Conservation (phyloP, 495 filamentous ascomycete genomes). For the Trichoderma orchidacearum region DNA sequence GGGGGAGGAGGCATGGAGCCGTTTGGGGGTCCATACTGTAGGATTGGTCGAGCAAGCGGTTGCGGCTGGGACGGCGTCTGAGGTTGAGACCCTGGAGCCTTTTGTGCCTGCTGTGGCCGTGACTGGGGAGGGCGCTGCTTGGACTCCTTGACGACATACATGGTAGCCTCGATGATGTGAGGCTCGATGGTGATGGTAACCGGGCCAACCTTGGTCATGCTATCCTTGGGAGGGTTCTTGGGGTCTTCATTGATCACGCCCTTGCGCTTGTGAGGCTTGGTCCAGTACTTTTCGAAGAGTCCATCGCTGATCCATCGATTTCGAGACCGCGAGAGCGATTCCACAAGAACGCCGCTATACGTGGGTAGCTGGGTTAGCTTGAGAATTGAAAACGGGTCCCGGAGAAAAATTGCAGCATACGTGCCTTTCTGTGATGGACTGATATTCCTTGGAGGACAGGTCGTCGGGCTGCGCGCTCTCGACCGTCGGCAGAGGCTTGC, state of each 20-base stretch:
- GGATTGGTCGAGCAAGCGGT: slow-evolving; percentile 35
- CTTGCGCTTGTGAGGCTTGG: slow-evolving; percentile 74
- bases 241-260: slow-evolving; percentile 52
- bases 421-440: slow-evolving; percentile 69
- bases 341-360: slow-evolving; percentile 64
- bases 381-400: background rate
- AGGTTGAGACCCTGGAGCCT: slow-evolving; percentile 4
- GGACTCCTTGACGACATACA: slow-evolving; percentile 74
- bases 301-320: slow-evolving; percentile 80
- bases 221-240: slow-evolving; percentile 72
- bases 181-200: slow-evolving; percentile 79
- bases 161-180: slow-evolving; percentile 75
- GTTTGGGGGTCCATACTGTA: slow-evolving; percentile 57
- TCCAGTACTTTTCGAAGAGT: slow-evolving; percentile 88
- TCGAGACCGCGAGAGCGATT: slow-evolving; percentile 73
- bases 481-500: slow-evolving; percentile 62
- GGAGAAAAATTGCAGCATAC: slow-evolving; percentile 15
- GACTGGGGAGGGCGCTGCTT: slow-evolving; percentile 24
- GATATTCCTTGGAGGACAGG: slow-evolving; percentile 57
- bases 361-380: background rate
- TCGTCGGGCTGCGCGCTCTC: slow-evolving; percentile 50
- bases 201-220: slow-evolving; percentile 70
- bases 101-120: slow-evolving; percentile 6
- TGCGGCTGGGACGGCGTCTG: background rate
- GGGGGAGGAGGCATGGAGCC: slow-evolving; percentile 41